Base-by-base conservation (phyloP, 2,329 filamentous ascomycete genomes). In the Parastagonospora avenae region DNA sequence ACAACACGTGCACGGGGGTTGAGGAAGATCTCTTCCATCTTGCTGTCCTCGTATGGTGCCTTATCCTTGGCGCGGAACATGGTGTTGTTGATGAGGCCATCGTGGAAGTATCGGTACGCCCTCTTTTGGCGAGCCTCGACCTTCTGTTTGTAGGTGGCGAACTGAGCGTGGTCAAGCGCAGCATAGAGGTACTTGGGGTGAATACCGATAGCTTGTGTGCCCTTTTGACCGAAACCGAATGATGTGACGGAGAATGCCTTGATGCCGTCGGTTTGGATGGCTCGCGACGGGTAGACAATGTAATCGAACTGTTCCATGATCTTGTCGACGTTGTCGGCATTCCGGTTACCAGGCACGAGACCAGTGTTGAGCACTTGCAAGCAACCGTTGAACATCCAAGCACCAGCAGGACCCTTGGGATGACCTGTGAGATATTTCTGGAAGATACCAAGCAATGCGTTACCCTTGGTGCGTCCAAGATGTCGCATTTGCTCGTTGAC, bases 371-470 rank as follows among this genome's bases (percentile, higher is more conserved):
- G 85, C 39, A 97, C 91, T 76, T 99, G 94, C 74, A 99, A 80
- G 75, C 91, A 94, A 61, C 94, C 94, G 81, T 99, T 99, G 84
- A 99, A 87, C 94, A 99, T 99, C 92, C 94, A 99, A 42, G 93
- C 94, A 81, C 94, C 94, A 54, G 94, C 94, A 68, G 94, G 93
- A 87, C 94, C 94, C 86, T 99, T 99, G 69, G 94, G 94, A 75
- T 99, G 94, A 76, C 94, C 94, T 47, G 95, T 99, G 55, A 99
- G 87, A 76, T 95, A 97, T 79, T 99, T 99, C 79, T 99, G 94
- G 89, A 97, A 99, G 74, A 99, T 92, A 80, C 92, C 94, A 60
- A 97, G 79, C 11, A 99, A 82, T 29, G 94, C 92, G 70, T 99
- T 99, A 69, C 95, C 94, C 86, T 97, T 97, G 77, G 88, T 89